phyloP scores from a whole-genome alignment of 164 flowering plant species.

The Taxillus chinensis region DNA sequence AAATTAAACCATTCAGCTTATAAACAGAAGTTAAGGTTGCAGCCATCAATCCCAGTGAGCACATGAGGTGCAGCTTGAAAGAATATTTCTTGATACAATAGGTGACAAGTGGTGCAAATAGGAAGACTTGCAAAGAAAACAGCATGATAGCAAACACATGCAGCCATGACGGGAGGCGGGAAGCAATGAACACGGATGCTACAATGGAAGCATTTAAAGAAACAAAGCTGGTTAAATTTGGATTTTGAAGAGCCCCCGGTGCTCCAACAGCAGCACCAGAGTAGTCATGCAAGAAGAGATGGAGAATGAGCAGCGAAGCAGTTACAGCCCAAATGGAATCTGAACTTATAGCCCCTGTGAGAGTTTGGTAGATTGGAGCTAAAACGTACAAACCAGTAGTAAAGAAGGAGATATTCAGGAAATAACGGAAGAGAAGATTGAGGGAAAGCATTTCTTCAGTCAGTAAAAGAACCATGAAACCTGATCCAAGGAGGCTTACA shows the following conservation, averaged over 20 bases:
- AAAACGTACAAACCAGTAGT: constrained; percentile 59
- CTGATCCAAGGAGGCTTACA: constrained; percentile 47
- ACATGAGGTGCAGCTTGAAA: constrained; percentile 46
- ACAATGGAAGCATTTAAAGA: constrained; percentile 86
- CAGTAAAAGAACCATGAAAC: constrained; percentile 60
- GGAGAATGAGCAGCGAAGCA: constrained; percentile 56
- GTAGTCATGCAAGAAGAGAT: constrained; percentile 90
- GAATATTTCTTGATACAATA: constrained; percentile 75
- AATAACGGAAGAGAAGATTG: constrained; percentile 38
- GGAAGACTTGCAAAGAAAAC: constrained; percentile 86
- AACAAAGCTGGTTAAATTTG: constrained; percentile 65
- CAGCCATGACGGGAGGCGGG: constrained; percentile 82
- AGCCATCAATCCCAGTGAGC: constrained; percentile 57
- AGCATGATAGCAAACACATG: constrained; percentile 80
- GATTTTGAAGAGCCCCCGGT: constrained; percentile 63
- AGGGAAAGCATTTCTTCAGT: constrained; percentile 59
- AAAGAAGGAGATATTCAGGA: constrained; percentile 66
- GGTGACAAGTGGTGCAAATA: constrained; percentile 78
- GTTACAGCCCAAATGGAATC: constrained; percentile 90
- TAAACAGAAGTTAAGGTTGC: constrained; percentile 47
- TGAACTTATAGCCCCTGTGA: constrained; percentile 85
- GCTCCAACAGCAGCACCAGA: constrained; percentile 66
- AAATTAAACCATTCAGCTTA: constrained; percentile 40
- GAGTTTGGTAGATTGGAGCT: constrained; percentile 82
- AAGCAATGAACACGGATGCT: constrained; percentile 86